Evolutionary conservation across 2,329 filamentous ascomycete genomes (phyloP), one percentile per base, ranked within the genome.

Genomic region (Microascus cirrosus): DNA sequence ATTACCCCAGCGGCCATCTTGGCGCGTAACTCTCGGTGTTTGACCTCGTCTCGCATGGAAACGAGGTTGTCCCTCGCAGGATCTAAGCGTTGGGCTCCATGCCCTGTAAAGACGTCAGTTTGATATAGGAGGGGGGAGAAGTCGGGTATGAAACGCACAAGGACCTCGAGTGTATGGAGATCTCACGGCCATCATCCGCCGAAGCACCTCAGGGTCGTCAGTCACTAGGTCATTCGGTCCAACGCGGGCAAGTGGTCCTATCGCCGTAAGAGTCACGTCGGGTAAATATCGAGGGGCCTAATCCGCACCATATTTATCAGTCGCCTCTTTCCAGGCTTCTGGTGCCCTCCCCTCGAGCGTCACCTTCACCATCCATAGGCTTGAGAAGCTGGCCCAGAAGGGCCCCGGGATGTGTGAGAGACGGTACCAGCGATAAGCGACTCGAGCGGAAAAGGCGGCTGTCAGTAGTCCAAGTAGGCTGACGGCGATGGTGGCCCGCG

Each of bases 21-120:
- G 18, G 74, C 71, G 13, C 73, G 71, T 36, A 77, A 64, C 52
- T 65, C 63, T 5, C 63, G 66, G 65, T 77, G 79, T 52, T 68
- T 66, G 15, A 65, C 71, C 48, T 78, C 76, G 58, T 83, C 71
- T 48, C 74, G 70, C 45, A 74, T 69, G 1, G 77, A 79, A 35
- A 82, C 73, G 4, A 84, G 71, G 59, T 78, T 81, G 61, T 82
- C 76, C 28, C 74, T 69, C 18, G 76, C 71, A 0, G 78, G 76
- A 59, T 84, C 76, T 60, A 85, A 71, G 12, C 75, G 72, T 57
- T 77, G 70, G 6, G 72, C 74, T 58, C 73, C 68, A 62, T 81
- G 81, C 71, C 77, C 63, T 60, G 57, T 62, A 61, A 61, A 64
- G 42, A 32, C 8, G 65, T 62, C 32, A 68, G 56, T 56, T 64